Percentiles rank a stretch among this genome's conserved stretches.
Evolutionary conservation across 2,329 filamentous ascomycete species (phyloP).

Genomic region (Plenodomus lindquistii): DNA sequence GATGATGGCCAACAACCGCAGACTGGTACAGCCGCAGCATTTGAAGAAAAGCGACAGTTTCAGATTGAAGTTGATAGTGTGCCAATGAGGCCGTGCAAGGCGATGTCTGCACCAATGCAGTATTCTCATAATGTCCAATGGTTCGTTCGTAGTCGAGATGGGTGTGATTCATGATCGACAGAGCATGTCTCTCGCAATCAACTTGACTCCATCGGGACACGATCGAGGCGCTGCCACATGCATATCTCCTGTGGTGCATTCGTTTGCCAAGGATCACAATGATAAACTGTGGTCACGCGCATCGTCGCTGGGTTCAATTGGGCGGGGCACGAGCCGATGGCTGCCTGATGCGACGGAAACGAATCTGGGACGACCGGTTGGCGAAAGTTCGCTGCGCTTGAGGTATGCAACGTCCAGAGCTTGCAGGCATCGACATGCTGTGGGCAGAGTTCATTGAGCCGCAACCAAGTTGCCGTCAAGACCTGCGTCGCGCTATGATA

Average conservation of each 20-base stretch:
- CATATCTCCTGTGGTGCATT: not conserved
- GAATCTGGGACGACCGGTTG: too few species aligned
- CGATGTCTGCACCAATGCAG: too few species aligned
- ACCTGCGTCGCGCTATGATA: not conserved
- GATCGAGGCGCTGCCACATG: not conserved
- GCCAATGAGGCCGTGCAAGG: too few species aligned
- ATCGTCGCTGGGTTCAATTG: not conserved
- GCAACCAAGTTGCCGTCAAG: not conserved
- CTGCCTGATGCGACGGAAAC: not conserved
- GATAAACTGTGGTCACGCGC: not conserved
- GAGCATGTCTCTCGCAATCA: not conserved
- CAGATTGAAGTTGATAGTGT: too few species aligned
- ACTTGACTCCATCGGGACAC: not conserved
- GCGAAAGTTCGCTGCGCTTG: too few species aligned
- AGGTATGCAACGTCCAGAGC: not conserved
- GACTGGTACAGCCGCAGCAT: too few species aligned
- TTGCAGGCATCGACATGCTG: not conserved
- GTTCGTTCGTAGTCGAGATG: too few species aligned
- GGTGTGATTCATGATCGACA: not conserved
- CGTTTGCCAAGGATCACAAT: not conserved
- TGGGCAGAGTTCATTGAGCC: not conserved
- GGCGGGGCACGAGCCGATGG: not conserved
- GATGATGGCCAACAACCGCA: too few species aligned
- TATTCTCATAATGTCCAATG: not conserved
- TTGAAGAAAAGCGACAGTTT: too few species aligned